phyloP scores from a whole-genome alignment of 345 rosid species.

The Lenwebbia sp. region DNA sequence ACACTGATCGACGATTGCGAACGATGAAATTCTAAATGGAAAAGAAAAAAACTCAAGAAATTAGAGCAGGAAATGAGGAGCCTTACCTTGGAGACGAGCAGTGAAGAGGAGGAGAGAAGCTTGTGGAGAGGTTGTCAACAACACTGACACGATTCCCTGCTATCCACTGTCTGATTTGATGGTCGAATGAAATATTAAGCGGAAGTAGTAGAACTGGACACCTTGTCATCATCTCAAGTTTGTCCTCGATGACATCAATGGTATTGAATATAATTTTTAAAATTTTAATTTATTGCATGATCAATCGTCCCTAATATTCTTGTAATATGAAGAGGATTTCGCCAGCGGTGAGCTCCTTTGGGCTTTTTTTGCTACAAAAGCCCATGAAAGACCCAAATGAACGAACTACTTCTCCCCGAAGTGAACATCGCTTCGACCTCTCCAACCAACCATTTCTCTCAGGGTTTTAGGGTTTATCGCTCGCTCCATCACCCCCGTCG shows the following conservation, averaged over 20 bases:
- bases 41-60: not conserved
- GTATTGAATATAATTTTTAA: no score
- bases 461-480: not conserved
- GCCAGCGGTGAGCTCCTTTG: no score
- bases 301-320: no score
- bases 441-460: not conserved
- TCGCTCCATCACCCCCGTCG: not conserved
- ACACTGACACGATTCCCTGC: not conserved
- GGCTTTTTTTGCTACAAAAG: not conserved
- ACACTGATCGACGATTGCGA: not conserved
- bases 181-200: not conserved
- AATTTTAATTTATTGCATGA: no score
- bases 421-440: not conserved
- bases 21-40: not conserved
- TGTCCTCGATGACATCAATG: no score
- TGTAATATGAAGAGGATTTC: no score
- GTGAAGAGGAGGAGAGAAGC: not conserved
- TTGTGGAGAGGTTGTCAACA: not conserved
- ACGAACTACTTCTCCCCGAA: not conserved
- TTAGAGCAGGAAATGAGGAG: not conserved
- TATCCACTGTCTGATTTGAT: not conserved
- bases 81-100: not conserved
- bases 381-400: not conserved
- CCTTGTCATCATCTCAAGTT: not conserved
- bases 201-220: not conserved